Base-by-base conservation (phyloP, 495 filamentous ascomycete genomes). In the Penicillium manginii region DNA sequence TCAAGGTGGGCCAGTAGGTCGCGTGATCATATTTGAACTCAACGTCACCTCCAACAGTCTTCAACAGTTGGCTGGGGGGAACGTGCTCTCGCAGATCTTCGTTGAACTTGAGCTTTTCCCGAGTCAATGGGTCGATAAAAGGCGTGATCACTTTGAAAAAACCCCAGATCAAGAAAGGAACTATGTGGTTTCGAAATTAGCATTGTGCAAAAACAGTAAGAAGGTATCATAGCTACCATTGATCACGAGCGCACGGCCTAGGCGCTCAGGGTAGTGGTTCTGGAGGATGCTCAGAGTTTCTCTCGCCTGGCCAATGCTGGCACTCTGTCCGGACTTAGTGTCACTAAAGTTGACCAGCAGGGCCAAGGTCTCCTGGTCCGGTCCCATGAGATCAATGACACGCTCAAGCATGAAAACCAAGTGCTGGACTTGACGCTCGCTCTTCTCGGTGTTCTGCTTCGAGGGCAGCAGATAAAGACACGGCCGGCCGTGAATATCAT, bases 91-190 rank as follows among this genome's bases (percentile, higher is more conserved):
- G 75, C 74, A 94, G 82, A 64, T 96, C 88, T 64, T 96, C 90
- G 74, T 97, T 96, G 81, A 97, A 98, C 68, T 90, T 91, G 67
- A 98, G 84, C 79, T 98, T 98, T 61, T 94, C 84, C 15, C 87
- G 85, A 15, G 94, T 98, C 58, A 88, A 59, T 9, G 94, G 94
- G 75, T 98, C 94, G 70, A 98, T 96, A 73, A 98, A 98, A 26
- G 93, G 92, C 18, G 85, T 90, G 75, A 98, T 92, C 57, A 96
- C 74, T 75, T 96, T 97, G 82, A 97, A 96, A 82, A 98, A 98
- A 22, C 86, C 88, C 71, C 81, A 85, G 52, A 97, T 88, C 50
- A 93, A 78, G 84, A 90, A 96, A 12, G 93, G 94, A 50, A 96
- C 90, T 92, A 62, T 11, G 49, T 23, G 45, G 54, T 54, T 2